Evolutionary conservation across 2,329 filamentous ascomycete genomes (phyloP).

Genomic region (Leptodontidium sp.): DNA sequence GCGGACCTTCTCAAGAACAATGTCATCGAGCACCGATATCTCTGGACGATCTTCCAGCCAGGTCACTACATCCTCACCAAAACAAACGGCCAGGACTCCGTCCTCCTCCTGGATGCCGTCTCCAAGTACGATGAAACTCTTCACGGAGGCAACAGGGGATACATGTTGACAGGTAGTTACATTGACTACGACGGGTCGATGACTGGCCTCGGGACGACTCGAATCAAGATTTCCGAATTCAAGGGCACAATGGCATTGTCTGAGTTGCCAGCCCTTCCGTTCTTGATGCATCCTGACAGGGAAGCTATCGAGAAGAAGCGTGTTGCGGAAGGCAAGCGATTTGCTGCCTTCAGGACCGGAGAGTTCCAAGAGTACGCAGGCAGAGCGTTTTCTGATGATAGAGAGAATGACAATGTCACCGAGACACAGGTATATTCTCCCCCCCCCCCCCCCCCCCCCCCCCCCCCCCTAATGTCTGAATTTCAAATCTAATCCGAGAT

Average conservation of each 20-base stretch:
- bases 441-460: neutral
- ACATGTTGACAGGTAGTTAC: slow-evolving; percentile 15
- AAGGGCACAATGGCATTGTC: slow-evolving; percentile 54
- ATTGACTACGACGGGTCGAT: slow-evolving; percentile 22
- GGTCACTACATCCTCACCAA: slow-evolving; percentile 33
- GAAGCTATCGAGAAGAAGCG: slow-evolving; percentile 48
- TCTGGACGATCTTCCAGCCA: slow-evolving; percentile 50
- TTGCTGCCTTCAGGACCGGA: slow-evolving; percentile 47
- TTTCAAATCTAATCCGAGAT: neutral
- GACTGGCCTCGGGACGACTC: slow-evolving; percentile 20
- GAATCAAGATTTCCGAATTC: slow-evolving; percentile 44
- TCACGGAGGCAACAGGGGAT: slow-evolving; percentile 13
- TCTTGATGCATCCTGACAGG: slow-evolving; percentile 52
- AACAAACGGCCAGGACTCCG: slow-evolving; percentile 29
- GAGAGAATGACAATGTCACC: neutral
- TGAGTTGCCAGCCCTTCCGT: slow-evolving; percentile 53
- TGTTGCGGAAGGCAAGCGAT: slow-evolving; percentile 51
- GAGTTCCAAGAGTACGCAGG: slow-evolving; percentile 25
- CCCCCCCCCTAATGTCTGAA: neutral
- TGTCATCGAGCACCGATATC: slow-evolving; percentile 52
- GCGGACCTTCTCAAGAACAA: slow-evolving; percentile 48
- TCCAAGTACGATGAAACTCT: slow-evolving; percentile 21
- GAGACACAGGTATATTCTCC: slow-evolving; percentile 42
- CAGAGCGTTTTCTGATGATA: slow-evolving; percentile 1
- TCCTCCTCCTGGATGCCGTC: slow-evolving; percentile 5